Evolutionary conservation across 495 filamentous ascomycete genomes (phyloP), one percentile per base, ranked within the genome.

Genomic region (Aeminium ludgeri): DNA sequence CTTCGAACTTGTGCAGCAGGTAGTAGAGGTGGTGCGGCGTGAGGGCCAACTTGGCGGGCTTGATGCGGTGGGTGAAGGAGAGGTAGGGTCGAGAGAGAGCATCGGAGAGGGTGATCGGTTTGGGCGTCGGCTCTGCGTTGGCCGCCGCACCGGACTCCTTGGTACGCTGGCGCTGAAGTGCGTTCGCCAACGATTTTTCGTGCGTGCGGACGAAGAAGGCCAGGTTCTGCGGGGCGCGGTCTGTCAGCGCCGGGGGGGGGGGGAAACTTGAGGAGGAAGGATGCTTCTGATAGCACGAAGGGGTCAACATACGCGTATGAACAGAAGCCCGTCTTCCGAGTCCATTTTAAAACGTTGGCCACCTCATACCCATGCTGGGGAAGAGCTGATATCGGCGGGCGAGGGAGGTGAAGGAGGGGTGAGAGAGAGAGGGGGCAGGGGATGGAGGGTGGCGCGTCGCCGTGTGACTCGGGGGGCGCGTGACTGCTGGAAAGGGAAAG

Each of bases 21-120:
- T 94, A 97, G 65, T 91, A 97, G 28, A 97, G 73, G 62, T 97
- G 89, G 49, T 97, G 89, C 15, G 89, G 83, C n/a, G 89, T 96
- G 34, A 97, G 71, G 20, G 84, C 83, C 39, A 97, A 65, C 65
- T 87, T 95, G 29, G 80, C 80, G 32, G 86, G 81, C 62, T 89
- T 94, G 52, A 84, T 68, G 46, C 65, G 78, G 53, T 80, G 76
- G 20, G 86, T 86, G 56, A 95, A 92, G 50, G 66, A 82, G 45
- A 94, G 61, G 34, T 80, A 73, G 34, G 85, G 81, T 30, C 91
- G 74, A 28, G 87, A 92, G 28, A 96, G 65, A 32, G 89, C 84
- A 1, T 82, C 72, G 10, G 85, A 82, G 33, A 94, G 68, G 20
- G 67, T 68, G 16, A 75, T 76, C 28, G 78, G 76, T 12, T 82